Base-by-base conservation (phyloP, 108 stramenopile species). In the Skeletonema marinoi region DNA sequence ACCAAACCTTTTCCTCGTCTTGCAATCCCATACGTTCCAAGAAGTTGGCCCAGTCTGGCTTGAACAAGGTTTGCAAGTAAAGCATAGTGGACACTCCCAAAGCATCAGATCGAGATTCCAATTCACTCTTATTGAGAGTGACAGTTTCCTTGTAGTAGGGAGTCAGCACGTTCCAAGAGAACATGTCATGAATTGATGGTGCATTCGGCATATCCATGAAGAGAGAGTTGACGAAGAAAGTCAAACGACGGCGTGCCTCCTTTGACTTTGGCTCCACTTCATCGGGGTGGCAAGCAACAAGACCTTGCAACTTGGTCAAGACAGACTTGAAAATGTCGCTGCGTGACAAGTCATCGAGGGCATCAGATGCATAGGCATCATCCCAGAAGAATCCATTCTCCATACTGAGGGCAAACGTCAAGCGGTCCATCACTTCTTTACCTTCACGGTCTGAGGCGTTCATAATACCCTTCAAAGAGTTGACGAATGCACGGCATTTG, bases 171-270 rank as follows among this genome's bases (percentile, higher is more conserved):
- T 97, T 97, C 96, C 97, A 98, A 14, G 96, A 96, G 72, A 96
- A 93, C 97, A 97, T 98, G 67, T 96, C 95, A 61, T 92, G 89
- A 65, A 97, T 93, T 16, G 96, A 95, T 6, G 98, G 97, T 13
- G 97, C 96, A 85, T 96, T 84, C 4, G 98, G 98, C 86, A 99
- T 93, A 71, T 99, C 98, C 98, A 99, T 99, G 90, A 98, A 98
- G 8, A 99, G 85, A 21, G 97, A 95, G 78, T 99, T 99, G 61
- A 98, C 94, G 77, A 99, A 99, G 86, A 97, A 98, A 3, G 97
- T 96, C 54, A 99, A 78, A 70, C 98, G 92, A 54, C 98, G 91
- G 31, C 92, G 86, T 3, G 89, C 98, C 80, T 99, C 98, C 72
- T 92, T 92, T 16, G 93, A 95, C 79, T 96, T 95, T 56, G 98